These are phyloP conservation scores for Stentor coeruleus DNA, from an alignment of 73 alveolate genomes.

Conservation along the genomic window DNA sequence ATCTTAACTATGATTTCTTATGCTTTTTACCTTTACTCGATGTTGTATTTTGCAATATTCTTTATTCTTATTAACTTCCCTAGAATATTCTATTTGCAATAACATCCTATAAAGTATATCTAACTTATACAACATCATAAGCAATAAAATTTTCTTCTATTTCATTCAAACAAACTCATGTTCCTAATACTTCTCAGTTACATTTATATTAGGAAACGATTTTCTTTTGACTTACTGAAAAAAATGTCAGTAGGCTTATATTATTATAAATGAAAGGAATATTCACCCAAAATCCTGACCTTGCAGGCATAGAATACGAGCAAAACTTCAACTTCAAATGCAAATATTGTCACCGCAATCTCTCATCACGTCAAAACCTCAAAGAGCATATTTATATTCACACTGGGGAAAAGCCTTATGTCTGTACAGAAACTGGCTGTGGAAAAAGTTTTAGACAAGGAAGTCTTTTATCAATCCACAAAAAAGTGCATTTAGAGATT, in stretches of 20 bases:
- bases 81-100: too few relatives aligned
- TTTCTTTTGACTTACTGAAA: not conserved
- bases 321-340: not conserved
- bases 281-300: not conserved
- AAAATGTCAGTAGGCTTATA: not conserved
- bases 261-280: not conserved
- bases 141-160: too few relatives aligned
- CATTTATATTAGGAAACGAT: too few relatives aligned
- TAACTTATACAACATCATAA: too few relatives aligned
- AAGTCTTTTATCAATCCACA: constrained; percentile 59
- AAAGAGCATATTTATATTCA: constrained; percentile 78
- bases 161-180: too few relatives aligned
- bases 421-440: constrained; percentile 69
- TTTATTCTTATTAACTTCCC: too few relatives aligned
- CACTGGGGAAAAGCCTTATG: constrained; percentile 90
- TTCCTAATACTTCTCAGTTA: too few relatives aligned
- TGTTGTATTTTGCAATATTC: too few relatives aligned
- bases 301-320: not conserved
- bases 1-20: too few relatives aligned
- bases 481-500: constrained; percentile 34
- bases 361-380: constrained; percentile 36
- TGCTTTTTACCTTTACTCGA: too few relatives aligned
- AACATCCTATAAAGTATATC: too few relatives aligned
- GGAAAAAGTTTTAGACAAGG: constrained; percentile 61
- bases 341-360: not conserved